Evolutionary conservation across 2,329 filamentous ascomycete genomes (phyloP), one percentile per base, ranked within the genome.

Genomic region (Ramularia collo-cygni): DNA sequence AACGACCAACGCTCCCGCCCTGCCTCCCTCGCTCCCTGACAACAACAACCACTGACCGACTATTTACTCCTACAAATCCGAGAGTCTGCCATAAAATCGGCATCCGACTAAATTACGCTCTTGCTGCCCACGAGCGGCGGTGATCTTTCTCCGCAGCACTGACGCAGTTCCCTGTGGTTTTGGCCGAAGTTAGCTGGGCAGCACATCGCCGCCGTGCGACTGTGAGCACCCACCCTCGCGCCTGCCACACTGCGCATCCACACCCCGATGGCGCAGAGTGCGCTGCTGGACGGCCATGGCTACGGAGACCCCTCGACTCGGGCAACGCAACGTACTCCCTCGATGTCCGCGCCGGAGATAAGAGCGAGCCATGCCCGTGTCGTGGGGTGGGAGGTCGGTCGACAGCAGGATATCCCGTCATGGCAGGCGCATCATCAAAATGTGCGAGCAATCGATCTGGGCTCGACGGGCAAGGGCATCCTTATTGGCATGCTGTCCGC

Each of bases 401-500:
- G 36, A 24, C 26, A 46, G 38, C 40, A 38, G 21, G 27, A 44
- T 15, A 34, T 8, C 29, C 29, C 36, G 13, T 18, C 37, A 28
- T 43, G 43, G 45, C 29, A 41, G 19, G 28, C 37, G 14, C 21
- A 35, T 15, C 44, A 37, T n/a, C 38, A 41, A 24, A 18, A 36
- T 21, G 36, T 41, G 13, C 38, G 16, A 14, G 35, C 38, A 10
- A 29, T 45, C 13, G 51, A 47, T n/a, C 51, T 60, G 17, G 55
- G 53, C 28, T 59, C 55, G 17, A 60, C 57, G 8, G 78, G 77
- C 43, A 80, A 78, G 60, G 90, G 90, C 63, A 85, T 96, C 57
- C 75, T 96, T 64, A 96, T 98, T 62, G 92, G 90, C 53, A 80
- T 98, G 59, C 74, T 95, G 47, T 95, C 89, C 28, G 93, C 90